Evolutionary conservation across 768 basidiomycete species (phyloP), one percentile per base, ranked within the genome.

Genomic region (Tubosaeta sp.): DNA sequence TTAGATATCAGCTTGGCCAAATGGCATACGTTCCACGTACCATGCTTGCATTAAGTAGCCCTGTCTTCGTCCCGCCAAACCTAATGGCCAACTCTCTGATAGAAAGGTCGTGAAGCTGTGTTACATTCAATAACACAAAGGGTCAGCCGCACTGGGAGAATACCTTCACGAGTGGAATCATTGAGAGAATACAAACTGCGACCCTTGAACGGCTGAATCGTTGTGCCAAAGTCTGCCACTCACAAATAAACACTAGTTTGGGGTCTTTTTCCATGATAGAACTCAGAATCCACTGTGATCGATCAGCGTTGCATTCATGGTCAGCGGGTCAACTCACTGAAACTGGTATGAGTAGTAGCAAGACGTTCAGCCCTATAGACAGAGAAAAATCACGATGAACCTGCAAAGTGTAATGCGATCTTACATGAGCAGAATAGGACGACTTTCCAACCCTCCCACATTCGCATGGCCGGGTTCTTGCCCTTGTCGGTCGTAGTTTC

Each of bases 111-210:
- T 93, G 86, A 29, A 92, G 72, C 86, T 88, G 55, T 33, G 6
- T 25, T 16, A 8, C 46, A 4, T 19, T 61, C 33, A 64, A 22
- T 42, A 6, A 46, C 17, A 34, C 25, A 51, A 44, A 54, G 5
- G 33, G n/a, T 6, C n/a, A 19, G 35, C 17, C 1, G 17, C 19
- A 38, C 25, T 41, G 55, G 32, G 43, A 43, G 19, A 50, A 33
- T 57, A 86, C 86, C 71, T 86, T 85, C 46, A 91, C 88, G 27
- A 91, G 76, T 4, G 91, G 91, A 26, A 91, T 79, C 67, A 93
- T 79, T 10, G 86, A 79, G 26, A 88, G 69, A 56, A 85, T 74
- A 54, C 79, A 85, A 49, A 83, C 86, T 88, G 55, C 16, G 48
- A 7, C 10, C 10, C 14, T 25, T 38, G 6, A 27, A 48, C n/a